Evolutionary conservation across 768 basidiomycete species (phyloP).

Genomic region (Paxillus rubicundulus): DNA sequence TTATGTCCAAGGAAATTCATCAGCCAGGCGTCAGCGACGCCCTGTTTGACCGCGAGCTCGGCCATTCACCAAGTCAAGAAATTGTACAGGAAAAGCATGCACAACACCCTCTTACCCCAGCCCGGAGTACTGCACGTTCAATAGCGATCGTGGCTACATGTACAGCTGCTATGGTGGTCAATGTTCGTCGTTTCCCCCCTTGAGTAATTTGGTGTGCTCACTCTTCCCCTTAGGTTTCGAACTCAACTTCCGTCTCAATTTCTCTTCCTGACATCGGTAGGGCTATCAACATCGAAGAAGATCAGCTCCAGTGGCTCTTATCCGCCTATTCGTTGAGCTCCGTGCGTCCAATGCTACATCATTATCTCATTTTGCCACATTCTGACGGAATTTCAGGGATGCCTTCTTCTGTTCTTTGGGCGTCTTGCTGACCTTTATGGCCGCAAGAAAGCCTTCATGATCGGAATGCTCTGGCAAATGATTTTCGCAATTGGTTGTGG

Average conservation of each 20-base stretch:
- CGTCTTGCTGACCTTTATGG: conserved; percentile 81
- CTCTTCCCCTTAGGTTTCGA: conserved; percentile 32
- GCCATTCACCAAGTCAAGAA: conserved; percentile 6
- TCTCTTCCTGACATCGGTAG: conserved; percentile 51
- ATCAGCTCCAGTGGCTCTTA: conserved; percentile 62
- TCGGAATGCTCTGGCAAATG: conserved; percentile 53
- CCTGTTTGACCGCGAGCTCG: conserved; percentile 10
- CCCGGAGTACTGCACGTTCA: conserved; percentile 26
- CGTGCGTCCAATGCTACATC: conserved; percentile 37
- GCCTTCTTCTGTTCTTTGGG: conserved; percentile 72
- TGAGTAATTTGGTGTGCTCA: too few species aligned
- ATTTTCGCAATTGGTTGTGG: conserved; percentile 63
- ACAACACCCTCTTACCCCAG: not conserved
- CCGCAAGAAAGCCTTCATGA: conserved; percentile 62
- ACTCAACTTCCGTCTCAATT: conserved; percentile 46
- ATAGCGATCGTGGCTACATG: conserved; percentile 35
- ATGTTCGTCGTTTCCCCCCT: conserved; percentile 31
- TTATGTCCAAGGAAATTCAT: conserved; percentile 8
- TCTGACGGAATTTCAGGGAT: conserved; percentile 52
- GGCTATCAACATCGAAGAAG: conserved; percentile 47
- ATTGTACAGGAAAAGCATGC: conserved; percentile 7
- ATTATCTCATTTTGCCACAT: not conserved
- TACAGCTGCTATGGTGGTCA: conserved; percentile 39
- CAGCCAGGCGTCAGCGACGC: conserved; percentile 12
- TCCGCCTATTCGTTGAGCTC: conserved; percentile 69